Evolutionary conservation across 129 eudicot species (phyloP).

Genomic region (Centella asiatica): DNA sequence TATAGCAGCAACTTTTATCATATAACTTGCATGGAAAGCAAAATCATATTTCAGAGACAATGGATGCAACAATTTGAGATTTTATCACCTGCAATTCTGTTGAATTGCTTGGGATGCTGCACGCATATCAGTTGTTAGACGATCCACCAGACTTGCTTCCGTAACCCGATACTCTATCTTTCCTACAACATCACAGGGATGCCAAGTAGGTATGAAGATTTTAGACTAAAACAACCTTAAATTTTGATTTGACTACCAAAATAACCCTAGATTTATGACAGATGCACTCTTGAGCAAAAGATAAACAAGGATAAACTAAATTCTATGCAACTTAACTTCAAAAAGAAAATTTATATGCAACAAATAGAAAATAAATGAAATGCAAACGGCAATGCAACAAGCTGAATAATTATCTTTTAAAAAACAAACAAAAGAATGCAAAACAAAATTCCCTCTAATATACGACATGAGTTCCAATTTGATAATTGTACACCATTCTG

Average conservation of each 20-base stretch:
- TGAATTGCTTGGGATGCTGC: conserved; percentile 53
- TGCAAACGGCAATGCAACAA: not conserved
- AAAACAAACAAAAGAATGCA: too few species aligned
- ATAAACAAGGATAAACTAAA: not conserved
- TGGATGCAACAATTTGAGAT: not conserved
- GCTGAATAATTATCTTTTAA: too few species aligned
- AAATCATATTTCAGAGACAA: not conserved
- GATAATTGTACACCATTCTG: too few species aligned
- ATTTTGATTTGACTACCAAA: not conserved
- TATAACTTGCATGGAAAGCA: not conserved
- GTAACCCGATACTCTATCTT: conserved; percentile 61
- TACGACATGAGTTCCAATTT: too few species aligned
- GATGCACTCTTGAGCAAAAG: not conserved
- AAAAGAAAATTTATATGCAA: not conserved
- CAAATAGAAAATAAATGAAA: not conserved
- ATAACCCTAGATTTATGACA: too few species aligned
- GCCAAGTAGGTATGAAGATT: not conserved
- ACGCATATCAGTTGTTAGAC: conserved; percentile 47
- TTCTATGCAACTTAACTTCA: not conserved
- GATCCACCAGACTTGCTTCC: conserved; percentile 63
- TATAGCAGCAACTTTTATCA: not conserved
- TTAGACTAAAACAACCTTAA: not conserved
- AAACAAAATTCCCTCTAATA: too few species aligned
- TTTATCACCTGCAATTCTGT: conserved; percentile 56
- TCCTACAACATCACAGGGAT: conserved; percentile 28